A percentile compares a stretch with the other conserved stretches of the same genome.
Evolutionary conservation across 345 rosid species (phyloP).

Genomic region (Bruguiera sexangula): DNA sequence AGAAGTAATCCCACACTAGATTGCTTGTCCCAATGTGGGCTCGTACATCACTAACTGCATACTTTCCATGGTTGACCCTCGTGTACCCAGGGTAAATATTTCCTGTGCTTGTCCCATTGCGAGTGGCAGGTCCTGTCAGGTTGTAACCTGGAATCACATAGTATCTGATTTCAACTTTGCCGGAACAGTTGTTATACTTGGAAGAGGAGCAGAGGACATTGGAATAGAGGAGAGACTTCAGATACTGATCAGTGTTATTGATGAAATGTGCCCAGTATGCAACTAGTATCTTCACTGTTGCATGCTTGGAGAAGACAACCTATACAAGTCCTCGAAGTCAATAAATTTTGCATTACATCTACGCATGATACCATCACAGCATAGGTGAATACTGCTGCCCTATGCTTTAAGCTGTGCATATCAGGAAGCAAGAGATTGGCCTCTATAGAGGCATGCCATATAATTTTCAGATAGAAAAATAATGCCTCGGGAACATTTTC

Average conservation of each 20-base stretch:
- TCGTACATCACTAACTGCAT: slow-evolving; percentile 60
- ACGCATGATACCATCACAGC: no score
- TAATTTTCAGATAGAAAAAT: not conserved
- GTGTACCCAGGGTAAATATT: slow-evolving; percentile 64
- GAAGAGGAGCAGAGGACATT: slow-evolving; percentile 75
- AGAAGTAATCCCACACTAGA: slow-evolving; percentile 87
- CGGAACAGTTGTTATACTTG: slow-evolving; percentile 52
- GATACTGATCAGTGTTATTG: slow-evolving; percentile 55
- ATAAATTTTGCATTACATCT: not conserved
- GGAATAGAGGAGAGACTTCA: slow-evolving; percentile 65
- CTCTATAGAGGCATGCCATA: no score
- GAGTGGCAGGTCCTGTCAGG: slow-evolving; percentile 61
- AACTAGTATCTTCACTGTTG: slow-evolving; percentile 70
- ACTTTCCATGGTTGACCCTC: slow-evolving; percentile 80
- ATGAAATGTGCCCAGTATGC: slow-evolving; percentile 74
- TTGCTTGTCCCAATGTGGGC: slow-evolving; percentile 87
- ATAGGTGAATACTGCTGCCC: no score
- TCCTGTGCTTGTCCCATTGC: slow-evolving; percentile 46
- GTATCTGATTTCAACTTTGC: slow-evolving; percentile 74
- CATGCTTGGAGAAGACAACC: slow-evolving; percentile 84
- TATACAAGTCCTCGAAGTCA: slow-evolving; percentile 12
- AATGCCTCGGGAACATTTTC: not conserved
- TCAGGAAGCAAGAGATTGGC: no score
- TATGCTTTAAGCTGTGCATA: no score
- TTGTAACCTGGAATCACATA: slow-evolving; percentile 76